These are phyloP conservation scores for Trichocomaceae sp. DNA, from an alignment of 2,329 filamentous ascomycete species.

Conservation along the genomic window DNA sequence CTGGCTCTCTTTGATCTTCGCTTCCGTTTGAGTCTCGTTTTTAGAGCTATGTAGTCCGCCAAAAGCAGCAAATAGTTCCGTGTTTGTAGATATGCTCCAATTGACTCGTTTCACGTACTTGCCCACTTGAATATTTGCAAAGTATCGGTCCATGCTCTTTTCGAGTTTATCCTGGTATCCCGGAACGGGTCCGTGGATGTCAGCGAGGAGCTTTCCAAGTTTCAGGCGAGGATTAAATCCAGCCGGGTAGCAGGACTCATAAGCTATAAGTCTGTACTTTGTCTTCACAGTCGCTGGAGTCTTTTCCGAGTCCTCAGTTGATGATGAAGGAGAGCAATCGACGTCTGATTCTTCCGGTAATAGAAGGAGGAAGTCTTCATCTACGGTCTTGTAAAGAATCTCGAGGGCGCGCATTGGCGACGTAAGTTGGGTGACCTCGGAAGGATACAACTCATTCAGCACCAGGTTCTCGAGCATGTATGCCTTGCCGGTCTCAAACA, in stretches of 20 bases:
- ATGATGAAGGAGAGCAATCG: neutral
- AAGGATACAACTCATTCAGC: constrained; percentile 39
- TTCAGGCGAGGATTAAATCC: constrained; percentile 55
- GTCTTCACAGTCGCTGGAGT: constrained; percentile 19
- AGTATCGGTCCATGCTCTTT: constrained; percentile 28
- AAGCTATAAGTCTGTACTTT: constrained; percentile 52
- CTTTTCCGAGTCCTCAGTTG: neutral
- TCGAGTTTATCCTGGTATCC: constrained; percentile 24
- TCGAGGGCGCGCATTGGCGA: constrained; percentile 39
- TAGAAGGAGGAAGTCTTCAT: constrained; percentile 56
- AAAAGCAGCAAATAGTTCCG: constrained; percentile 36
- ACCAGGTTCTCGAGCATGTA: constrained; percentile 41
- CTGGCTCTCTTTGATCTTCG: constrained; percentile 26
- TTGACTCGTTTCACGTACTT: constrained; percentile 49
- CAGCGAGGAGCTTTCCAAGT: constrained; percentile 45
- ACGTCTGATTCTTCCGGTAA: constrained; percentile 34
- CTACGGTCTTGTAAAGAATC: constrained; percentile 47
- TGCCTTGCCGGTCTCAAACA: constrained; percentile 20
- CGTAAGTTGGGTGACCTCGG: constrained; percentile 24
- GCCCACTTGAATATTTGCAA: constrained; percentile 20
- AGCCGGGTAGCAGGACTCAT: constrained; percentile 50
- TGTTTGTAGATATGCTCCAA: constrained; percentile 38
- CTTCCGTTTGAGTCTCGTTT: constrained; percentile 19
- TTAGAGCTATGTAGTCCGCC: constrained; percentile 26
- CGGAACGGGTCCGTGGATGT: constrained; percentile 49